These are phyloP conservation scores for Neurospora cerealis DNA, from an alignment of 495 filamentous ascomycete species.

Conservation along the genomic window DNA sequence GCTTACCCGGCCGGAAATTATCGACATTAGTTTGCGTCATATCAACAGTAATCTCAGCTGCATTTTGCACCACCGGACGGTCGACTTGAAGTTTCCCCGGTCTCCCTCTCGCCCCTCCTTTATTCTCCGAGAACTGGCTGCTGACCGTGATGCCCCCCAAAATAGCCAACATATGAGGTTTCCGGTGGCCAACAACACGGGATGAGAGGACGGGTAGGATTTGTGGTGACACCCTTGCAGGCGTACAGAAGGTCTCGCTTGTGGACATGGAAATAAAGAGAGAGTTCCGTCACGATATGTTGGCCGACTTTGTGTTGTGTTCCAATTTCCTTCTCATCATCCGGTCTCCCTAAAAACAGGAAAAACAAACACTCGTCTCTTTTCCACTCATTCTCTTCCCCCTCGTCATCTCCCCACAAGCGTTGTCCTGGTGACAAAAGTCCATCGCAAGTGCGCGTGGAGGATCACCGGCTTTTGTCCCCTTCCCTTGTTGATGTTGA, in stretches of 20 bases:
- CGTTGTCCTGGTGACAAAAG: not conserved
- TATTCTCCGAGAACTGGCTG: not conserved
- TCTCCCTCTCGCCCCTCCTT: not conserved
- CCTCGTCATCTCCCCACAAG: not conserved
- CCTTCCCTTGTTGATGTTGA: not conserved
- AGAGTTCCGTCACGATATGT: not conserved
- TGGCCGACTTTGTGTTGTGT: not conserved
- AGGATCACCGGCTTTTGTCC: not conserved
- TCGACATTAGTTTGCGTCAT: not conserved
- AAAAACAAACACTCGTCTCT: not conserved
- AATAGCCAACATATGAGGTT: not conserved
- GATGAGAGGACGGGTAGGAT: not conserved
- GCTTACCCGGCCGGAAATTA: not conserved
- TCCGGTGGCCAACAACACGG: not conserved
- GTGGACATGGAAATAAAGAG: not conserved
- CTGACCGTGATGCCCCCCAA: not conserved
- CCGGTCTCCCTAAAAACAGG: not conserved
- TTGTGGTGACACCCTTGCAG: not conserved
- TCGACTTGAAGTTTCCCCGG: not conserved
- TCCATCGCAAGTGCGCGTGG: not conserved
- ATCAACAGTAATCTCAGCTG: not conserved
- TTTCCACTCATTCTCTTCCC: not conserved
- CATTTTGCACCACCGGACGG: not conserved
- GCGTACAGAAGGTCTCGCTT: not conserved
- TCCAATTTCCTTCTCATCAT: not conserved